Base-by-base conservation (phyloP, 2,329 filamentous ascomycete species). In the Nannizziopsis barbatae region DNA sequence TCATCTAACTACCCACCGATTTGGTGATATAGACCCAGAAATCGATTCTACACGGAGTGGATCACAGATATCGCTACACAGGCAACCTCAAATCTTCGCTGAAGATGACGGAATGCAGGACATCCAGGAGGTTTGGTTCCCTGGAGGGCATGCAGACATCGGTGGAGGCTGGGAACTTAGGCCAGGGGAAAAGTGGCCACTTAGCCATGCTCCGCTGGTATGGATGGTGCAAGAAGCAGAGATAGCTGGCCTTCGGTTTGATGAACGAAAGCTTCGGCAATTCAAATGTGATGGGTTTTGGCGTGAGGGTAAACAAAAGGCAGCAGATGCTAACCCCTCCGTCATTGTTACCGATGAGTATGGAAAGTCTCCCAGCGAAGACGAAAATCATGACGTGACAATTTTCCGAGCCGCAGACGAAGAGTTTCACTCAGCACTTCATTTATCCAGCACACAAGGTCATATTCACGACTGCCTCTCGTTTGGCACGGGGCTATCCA, bases 381-480 rank as follows among this genome's bases (percentile, higher is more conserved):
- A 42, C 5, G 20, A 41, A 17, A 17, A 14, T 14, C 18, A 11
- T 14, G n/a, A 40, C 17, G 15, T 27, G 11, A 30, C 32, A 12
- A 22, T 35, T 9, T 31, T 14, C 56, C 35, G 52, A 56, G 5
- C 60, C 55, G 2, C 14, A 6, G 27, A 46, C 9, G 38, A 41
- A 36, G 30, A 30, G 22, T 86, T 85, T 65, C 71, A 77, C 54
- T 63, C 71, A 2, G 71, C 80, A 48, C 73, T 87, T 48, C 69
- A 78, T 51, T 67, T 66, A 18, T 80, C 83, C 9, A 71, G 69
- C 40, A 73, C 67, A 0, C 58, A 66, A 41, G 74, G 75, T 9
- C 60, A 66, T 20, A 75, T 87, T 37, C 84, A 90, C 60, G 85
- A 89, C 61, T 85, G 82, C 2, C 73, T 89, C 0, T 67, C 75